Percentiles rank a stretch among this genome's conserved stretches.
phyloP scores from a whole-genome alignment of 2,329 filamentous ascomycete species.

The Didymella pomorum region DNA sequence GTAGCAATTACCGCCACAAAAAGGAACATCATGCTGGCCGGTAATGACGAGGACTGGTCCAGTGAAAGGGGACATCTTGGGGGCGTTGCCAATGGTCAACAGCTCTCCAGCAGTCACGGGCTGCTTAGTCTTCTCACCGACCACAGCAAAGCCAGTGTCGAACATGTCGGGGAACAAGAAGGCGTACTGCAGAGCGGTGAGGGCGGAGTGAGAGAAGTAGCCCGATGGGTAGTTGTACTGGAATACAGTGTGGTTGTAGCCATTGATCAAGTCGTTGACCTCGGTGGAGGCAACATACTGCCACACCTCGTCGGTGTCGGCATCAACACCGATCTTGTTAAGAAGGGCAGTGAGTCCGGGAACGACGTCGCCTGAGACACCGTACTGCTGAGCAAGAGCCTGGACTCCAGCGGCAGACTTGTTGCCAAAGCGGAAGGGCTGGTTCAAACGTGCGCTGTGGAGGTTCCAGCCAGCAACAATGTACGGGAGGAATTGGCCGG shows the following conservation, averaged over 20 bases:
- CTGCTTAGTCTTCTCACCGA: slow-evolving; percentile 59
- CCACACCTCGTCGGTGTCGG: slow-evolving; percentile 35
- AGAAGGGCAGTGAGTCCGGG: slow-evolving; percentile 31
- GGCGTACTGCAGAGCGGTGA: slow-evolving; percentile 60
- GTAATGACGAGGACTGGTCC: slow-evolving; percentile 68
- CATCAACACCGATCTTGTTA: slow-evolving; percentile 22
- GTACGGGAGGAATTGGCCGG: slow-evolving; percentile 53
- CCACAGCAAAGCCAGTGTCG: slow-evolving; percentile 61
- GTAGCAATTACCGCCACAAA: slow-evolving; percentile 69
- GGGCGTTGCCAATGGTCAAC: slow-evolving; percentile 60
- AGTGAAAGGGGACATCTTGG: slow-evolving; percentile 51
- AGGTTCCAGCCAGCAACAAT: slow-evolving; percentile 60
- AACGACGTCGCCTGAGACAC: slow-evolving; percentile 24
- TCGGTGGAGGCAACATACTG: slow-evolving; percentile 42
- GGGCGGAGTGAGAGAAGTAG: slow-evolving; percentile 61
- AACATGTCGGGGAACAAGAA: slow-evolving; percentile 61
- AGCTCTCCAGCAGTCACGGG: slow-evolving; percentile 67
- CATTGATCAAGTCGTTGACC: slow-evolving; percentile 39
- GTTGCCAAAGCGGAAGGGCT: slow-evolving; percentile 53
- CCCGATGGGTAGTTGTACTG: slow-evolving; percentile 54
- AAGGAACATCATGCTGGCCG: slow-evolving; percentile 61
- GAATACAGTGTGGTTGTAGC: slow-evolving; percentile 38
- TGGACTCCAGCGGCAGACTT: slow-evolving; percentile 26
- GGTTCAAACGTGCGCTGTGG: slow-evolving; percentile 55
- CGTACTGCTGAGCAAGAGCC: slow-evolving; percentile 21